Conservation (phyloP, 805 yeast species). For the Spathaspora boniae region DNA sequence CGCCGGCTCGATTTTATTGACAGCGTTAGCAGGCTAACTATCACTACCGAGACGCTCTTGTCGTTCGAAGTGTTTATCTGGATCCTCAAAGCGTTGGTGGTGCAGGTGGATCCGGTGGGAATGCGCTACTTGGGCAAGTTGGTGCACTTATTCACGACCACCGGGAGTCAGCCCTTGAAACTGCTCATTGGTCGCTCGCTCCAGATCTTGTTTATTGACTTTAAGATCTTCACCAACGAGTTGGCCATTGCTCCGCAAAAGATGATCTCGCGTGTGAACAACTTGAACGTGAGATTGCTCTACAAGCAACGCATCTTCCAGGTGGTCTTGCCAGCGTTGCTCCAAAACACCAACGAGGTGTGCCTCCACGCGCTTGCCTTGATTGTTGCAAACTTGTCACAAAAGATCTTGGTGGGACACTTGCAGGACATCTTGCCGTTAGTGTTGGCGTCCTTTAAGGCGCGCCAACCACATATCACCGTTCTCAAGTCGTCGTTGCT, state of each 20-base stretch:
- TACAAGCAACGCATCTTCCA: constrained; percentile 81
- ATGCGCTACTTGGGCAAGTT: constrained; percentile 18
- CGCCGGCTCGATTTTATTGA: not conserved
- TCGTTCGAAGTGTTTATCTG: constrained; percentile 59
- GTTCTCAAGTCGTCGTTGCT: constrained; percentile 60
- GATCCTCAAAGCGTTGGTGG: constrained; percentile 66
- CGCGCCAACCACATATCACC: constrained; percentile 31
- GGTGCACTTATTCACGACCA: constrained; percentile 24
- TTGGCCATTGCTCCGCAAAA: constrained; percentile 22
- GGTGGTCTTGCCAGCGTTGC: constrained; percentile 52
- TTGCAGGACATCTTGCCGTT: constrained; percentile 66
- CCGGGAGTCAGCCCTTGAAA: constrained; percentile 20
- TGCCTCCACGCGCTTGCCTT: constrained; percentile 66
- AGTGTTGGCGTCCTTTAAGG: constrained; percentile 57
- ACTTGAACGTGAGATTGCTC: constrained; percentile 59
- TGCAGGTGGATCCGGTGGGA: constrained; percentile 49
- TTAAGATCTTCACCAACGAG: constrained; percentile 53
- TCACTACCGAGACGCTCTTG: not conserved
- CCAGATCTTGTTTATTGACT: constrained; percentile 65
- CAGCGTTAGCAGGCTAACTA: not conserved
- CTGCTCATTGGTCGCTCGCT: constrained; percentile 47
- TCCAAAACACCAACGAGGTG: constrained; percentile 45
- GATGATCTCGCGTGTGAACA: constrained; percentile 42
- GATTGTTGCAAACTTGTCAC: constrained; percentile 62
- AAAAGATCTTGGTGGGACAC: constrained; percentile 60